Evolutionary conservation across 2,329 filamentous ascomycete species (phyloP), one percentile per base, ranked within the genome.

Genomic region (Parastagonospora avenae): DNA sequence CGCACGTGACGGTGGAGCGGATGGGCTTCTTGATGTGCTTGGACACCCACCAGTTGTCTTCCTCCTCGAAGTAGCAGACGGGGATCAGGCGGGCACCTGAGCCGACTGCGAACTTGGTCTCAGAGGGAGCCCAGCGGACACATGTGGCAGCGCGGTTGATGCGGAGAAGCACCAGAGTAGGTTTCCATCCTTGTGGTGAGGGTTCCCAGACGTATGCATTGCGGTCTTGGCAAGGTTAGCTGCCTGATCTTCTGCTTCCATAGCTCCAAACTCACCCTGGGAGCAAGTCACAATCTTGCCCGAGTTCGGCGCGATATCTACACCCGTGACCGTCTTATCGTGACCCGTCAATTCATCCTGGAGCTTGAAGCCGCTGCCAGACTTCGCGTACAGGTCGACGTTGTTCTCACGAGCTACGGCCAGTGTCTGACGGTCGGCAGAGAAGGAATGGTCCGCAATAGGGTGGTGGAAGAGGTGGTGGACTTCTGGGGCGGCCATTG

Each of bases 21-120:
- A 99, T 96, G 15, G 94, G 94, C 84, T 97, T 99, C 85, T 97
- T 97, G 71, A 99, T 79, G 77, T 99, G 94, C 82, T 99, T 99
- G 32, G 92, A 97, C 36, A 99, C 93, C 94, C 94, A 99, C 94
- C 94, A 99, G 80, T 99, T 92, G 77, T 99, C 97, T 77, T 99
- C 94, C 74, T 96, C 91, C 72, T 99, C 94, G 66, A 99, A 99
- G 80, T 97, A 97, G 82, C 94, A 99, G 64, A 97, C 85, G 35
- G 94, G 92, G 67, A 99, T 96, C 60, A 96, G 89, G 58, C 94
- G 88, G 64, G 96, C 94, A 55, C 94, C 94, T 27, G 92, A 97
- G 54, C 94, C 94, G 24, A 97, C 94, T 46, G 94, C 94, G 74
- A 99, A 99, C 77, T 99, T 99, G 73, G 87, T 89, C 81, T 99